A percentile compares a stretch with the other conserved stretches of the same genome.
Evolutionary conservation across 306 rosid species (phyloP).

Genomic region (Begonia fuchsioides): DNA sequence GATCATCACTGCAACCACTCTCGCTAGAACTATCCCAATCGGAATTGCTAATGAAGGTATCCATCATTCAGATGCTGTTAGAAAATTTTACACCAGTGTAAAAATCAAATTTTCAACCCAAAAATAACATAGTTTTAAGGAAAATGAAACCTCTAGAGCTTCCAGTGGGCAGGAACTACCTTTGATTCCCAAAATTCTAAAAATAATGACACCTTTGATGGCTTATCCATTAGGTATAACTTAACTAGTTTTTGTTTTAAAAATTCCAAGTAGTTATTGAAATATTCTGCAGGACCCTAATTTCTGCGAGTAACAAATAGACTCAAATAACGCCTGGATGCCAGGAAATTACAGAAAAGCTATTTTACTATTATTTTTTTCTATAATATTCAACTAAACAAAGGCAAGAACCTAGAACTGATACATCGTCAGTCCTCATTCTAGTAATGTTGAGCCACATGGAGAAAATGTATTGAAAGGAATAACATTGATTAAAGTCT

Average conservation of each 20-base stretch:
- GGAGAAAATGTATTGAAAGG: slow-evolving; percentile 2
- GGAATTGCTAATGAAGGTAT: slow-evolving; percentile 40
- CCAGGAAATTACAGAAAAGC: not conserved
- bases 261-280: not conserved
- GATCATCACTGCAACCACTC: slow-evolving; percentile 65
- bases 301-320: no score
- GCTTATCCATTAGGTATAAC: not conserved
- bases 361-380: not conserved
- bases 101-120: slow-evolving; percentile 2
- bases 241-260: not conserved
- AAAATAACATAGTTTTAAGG: slow-evolving; percentile 7
- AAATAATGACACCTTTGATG: no score
- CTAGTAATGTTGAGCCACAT: slow-evolving; percentile 7
- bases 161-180: no score
- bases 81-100: slow-evolving; percentile 4
- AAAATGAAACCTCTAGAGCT: slow-evolving; percentile 4
- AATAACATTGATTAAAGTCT: slow-evolving; percentile 5
- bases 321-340: no score
- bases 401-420: not conserved
- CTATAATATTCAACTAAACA: not conserved
- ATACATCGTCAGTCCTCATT: not conserved
- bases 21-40: slow-evolving; percentile 80
- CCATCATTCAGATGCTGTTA: slow-evolving; percentile 52
- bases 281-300: not conserved
- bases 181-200: not conserved